Percentiles rank a stretch among this genome's conserved stretches.
Conservation (phyloP, 2,329 filamentous ascomycete species). For the Calonectria hongkongensis region DNA sequence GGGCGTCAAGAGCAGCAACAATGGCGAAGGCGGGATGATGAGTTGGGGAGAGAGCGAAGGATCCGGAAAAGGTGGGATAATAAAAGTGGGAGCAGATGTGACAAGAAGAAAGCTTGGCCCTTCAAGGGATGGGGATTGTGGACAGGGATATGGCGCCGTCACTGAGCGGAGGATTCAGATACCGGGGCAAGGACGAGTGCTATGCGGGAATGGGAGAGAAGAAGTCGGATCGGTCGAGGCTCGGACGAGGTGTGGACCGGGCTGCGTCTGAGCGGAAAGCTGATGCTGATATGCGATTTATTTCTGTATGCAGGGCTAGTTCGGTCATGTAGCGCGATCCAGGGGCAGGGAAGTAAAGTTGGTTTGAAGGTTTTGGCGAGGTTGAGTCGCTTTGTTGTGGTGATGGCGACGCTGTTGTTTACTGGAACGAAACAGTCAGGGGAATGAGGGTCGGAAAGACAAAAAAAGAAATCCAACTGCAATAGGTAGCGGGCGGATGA, state of each 20-base stretch:
- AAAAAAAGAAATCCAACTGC: background rate
- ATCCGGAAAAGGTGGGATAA: constrained; percentile 25
- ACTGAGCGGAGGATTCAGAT: constrained; percentile 41
- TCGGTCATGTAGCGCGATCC: constrained; percentile 5
- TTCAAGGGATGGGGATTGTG: constrained; percentile 47
- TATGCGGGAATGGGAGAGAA: constrained; percentile 24
- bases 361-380: constrained; percentile 9
- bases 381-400: constrained; percentile 17
- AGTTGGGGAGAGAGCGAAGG: constrained; percentile 18
- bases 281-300: constrained; percentile 16
- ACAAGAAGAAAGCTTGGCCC: constrained; percentile 42
- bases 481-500: background rate
- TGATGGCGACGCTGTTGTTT: constrained; percentile 40
- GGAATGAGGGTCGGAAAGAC: background rate
- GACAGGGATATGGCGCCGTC: constrained; percentile 49
- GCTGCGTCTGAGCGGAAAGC: constrained; percentile 10
- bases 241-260: constrained; percentile 31
- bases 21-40: constrained; percentile 1
- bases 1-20: background rate
- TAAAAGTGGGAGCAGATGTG: constrained; percentile 39
- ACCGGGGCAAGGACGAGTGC: constrained; percentile 38
- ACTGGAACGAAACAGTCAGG: constrained; percentile 30
- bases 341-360: constrained; percentile 6
- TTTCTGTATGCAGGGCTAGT: constrained; percentile 6
- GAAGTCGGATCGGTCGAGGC: constrained; percentile 16